A percentile compares a stretch with the other conserved stretches of the same genome.
These are phyloP conservation scores for Phaeoacremonium minimum DNA, from an alignment of 2,329 filamentous ascomycete genomes.

Conservation along the genomic window DNA sequence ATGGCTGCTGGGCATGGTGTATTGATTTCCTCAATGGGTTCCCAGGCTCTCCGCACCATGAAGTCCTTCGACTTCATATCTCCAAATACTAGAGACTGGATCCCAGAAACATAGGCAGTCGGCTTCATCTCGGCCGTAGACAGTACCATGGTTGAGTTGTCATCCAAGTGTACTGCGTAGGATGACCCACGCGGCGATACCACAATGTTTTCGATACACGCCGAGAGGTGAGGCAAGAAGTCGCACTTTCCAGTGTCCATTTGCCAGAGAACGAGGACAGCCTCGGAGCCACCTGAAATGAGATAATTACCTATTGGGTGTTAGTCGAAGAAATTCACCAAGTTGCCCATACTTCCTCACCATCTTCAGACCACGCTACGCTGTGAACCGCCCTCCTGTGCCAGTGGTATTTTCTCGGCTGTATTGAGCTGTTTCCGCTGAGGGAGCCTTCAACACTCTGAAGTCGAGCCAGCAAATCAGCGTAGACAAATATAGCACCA, in stretches of 20 bases:
- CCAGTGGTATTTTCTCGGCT: conserved; percentile 77
- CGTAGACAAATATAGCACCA: conserved; percentile 78
- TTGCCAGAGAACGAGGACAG: conserved; percentile 88
- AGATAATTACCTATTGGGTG: conserved; percentile 72
- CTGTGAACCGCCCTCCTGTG: conserved; percentile 79
- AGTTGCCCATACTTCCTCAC: conserved; percentile 43
- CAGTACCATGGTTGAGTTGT: conserved; percentile 87
- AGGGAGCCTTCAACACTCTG: conserved; percentile 34
- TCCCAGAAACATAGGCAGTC: conserved; percentile 76
- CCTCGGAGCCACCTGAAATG: conserved; percentile 88
- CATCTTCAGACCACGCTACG: conserved; percentile 89
- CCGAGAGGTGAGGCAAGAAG: conserved; percentile 84
- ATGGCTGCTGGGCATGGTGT: conserved; percentile 56
- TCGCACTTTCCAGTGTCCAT: conserved; percentile 79
- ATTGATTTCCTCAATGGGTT: conserved; percentile 34
- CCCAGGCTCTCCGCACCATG: conserved; percentile 47
- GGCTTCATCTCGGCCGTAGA: conserved; percentile 88
- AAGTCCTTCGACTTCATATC: conserved; percentile 46
- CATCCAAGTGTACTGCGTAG: conserved; percentile 80
- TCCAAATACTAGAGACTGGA: conserved; percentile 62
- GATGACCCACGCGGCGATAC: conserved; percentile 76
- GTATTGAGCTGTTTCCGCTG: conserved; percentile 41
- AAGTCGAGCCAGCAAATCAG: conserved; percentile 63
- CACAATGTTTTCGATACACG: conserved; percentile 77
- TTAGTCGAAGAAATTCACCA: conserved; percentile 19